These are phyloP conservation scores for Mycena olivaceomarginata DNA, from an alignment of 768 basidiomycete genomes.

Conservation along the genomic window DNA sequence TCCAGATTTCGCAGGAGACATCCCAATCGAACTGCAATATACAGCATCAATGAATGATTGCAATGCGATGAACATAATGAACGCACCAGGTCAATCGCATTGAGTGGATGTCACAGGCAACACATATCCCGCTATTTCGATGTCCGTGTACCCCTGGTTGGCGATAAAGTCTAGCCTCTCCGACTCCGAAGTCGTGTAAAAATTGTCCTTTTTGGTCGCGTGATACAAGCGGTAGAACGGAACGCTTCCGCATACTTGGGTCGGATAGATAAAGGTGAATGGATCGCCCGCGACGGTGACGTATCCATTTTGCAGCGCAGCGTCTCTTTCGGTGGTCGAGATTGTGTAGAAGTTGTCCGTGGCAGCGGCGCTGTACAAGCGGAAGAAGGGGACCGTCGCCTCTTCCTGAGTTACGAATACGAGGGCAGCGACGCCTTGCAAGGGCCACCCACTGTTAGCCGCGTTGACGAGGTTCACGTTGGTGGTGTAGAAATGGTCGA, in stretches of 20 bases:
- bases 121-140: too few relatives aligned
- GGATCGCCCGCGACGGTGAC: conserved; percentile 39
- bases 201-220: conserved; percentile 24
- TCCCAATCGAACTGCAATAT: too few relatives aligned
- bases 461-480: not conserved
- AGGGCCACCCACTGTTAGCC: not conserved
- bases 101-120: too few relatives aligned
- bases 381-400: conserved; percentile 45
- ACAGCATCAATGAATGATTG: too few relatives aligned
- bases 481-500: conserved; percentile 9
- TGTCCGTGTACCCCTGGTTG: too few relatives aligned
- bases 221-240: conserved; percentile 31
- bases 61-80: too few relatives aligned
- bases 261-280: conserved; percentile 40
- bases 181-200: conserved; percentile 37
- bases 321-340: conserved; percentile 36
- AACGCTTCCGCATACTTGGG: conserved; percentile 37
- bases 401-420: conserved; percentile 26
- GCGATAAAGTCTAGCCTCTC: too few relatives aligned
- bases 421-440: conserved; percentile 19
- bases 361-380: conserved; percentile 35
- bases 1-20: too few relatives aligned
- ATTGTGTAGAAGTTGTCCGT: conserved; percentile 48
- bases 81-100: too few relatives aligned
- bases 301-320: conserved; percentile 32